Evolutionary conservation across 768 basidiomycete genomes (phyloP), one percentile per base, ranked within the genome.

Genomic region (Suillus discolor): DNA sequence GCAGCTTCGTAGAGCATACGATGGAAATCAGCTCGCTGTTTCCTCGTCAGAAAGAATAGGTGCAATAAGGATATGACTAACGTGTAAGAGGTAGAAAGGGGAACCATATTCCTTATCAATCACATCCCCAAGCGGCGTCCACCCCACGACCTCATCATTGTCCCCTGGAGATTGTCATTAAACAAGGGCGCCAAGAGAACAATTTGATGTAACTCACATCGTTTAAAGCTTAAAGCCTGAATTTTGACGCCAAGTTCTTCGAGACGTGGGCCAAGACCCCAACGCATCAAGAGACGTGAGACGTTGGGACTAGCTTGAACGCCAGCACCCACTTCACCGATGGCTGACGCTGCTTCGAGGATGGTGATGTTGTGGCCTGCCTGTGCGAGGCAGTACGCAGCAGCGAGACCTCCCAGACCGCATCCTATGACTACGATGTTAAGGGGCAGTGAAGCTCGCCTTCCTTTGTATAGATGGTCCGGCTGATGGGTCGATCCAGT

Each of bases 291-390:
- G 6, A 85, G 76, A 18, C 82, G 75, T 20, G 76, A 78, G 16
- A 84, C 57, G 67, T 85, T 84, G 16, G 78, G 76, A 34, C 69
- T 70, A 60, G 83, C 71, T 69, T 86, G 85, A 45, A 87, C 85
- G 11, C 85, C 85, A 6, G 85, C 85, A 4, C 85, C 84, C 11
- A 83, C 78, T 64, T 85, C 84, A 1, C 81, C 68, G 13, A 84
- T 73, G 6, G 68, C 66, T 0, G 68, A 57, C 0, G 84, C 83
- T n/a, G 70, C 68, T 68, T 86, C 85, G 38, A 86, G 72, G 57
- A 86, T 74, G 34, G 83, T 85, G 62, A 86, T 79, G 3, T 70
- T 79, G 71, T 86, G 85, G 3, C 85, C 85, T 0, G 80, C 79
- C 25, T 77, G 75, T 6, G 82, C 82, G 16, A 86, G 77, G 45